Evolutionary conservation across 495 filamentous ascomycete genomes (phyloP), one percentile per base, ranked within the genome.

Genomic region (Aspergillus campestris): DNA sequence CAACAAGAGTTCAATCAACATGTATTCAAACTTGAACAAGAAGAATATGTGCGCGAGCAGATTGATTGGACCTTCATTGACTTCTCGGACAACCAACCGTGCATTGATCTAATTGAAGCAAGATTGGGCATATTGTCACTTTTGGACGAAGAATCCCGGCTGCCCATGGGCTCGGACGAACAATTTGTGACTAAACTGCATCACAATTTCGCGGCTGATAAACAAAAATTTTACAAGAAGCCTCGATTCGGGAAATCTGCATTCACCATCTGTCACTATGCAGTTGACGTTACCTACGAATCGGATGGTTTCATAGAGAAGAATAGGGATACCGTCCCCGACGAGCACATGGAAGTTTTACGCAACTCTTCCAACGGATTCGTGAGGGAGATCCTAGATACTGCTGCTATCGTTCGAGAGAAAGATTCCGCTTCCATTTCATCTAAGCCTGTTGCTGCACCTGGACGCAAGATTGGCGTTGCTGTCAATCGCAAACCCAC

Each of bases 51-150:
- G 9, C 78, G 86, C 29, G 92, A 99, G 60, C 74, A 97, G 68
- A 99, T 99, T 52, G 91, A 97, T 61, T 99, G 92, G 92, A 95
- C 87, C 9, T 99, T 97, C 62, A 99, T 99, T 70, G 92, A 99
- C 62, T 99, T 97, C 67, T 94, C 92, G 40, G 92, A 99, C 61
- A 99, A 99, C 57, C 89, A 97, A 63, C 94, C 94, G n/a, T 99
- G 92, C 69, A 99, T 99, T 59, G 92, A 99, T 63, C 67, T 99
- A 34, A 99, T 99, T 52, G 92, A 99, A 69, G 90, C 87, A 37
- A 97, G 94, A 63, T 74, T 99, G 33, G 94, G 92, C 56, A 84
- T 99, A 43, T 67, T 99, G 42, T 84, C 90, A 15, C 78, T 99
- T 37, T 69, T 99, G 14, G 92, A 99, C 55, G 92, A 99, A 69